These are phyloP conservation scores for Cordyceps fumosorosea DNA, from an alignment of 2,329 filamentous ascomycete genomes.

Conservation along the genomic window DNA sequence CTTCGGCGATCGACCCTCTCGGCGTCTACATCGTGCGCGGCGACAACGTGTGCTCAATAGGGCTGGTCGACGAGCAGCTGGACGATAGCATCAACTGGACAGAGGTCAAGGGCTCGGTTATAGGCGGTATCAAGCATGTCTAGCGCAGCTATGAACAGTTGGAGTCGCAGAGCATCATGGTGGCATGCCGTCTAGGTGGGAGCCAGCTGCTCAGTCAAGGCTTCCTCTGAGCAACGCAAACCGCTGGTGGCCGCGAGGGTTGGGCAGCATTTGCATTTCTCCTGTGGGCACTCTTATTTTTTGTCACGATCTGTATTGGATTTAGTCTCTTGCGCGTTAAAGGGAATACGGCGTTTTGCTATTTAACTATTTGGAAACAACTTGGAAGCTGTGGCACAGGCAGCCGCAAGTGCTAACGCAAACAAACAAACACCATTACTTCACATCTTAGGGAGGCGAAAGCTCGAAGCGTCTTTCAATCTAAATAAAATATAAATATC, in stretches of 20 bases:
- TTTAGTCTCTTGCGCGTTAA: neutral
- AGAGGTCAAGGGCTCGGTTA: conserved; percentile 76
- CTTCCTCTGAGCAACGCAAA: neutral
- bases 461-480: neutral
- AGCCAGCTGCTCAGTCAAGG: neutral
- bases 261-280: neutral
- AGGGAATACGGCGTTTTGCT: conserved; percentile 6
- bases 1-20: conserved; percentile 72
- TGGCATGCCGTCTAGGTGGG: neutral
- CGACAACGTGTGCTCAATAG: conserved; percentile 88
- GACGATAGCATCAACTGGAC: conserved; percentile 90
- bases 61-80: conserved; percentile 81
- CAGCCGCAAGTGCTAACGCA: neutral
- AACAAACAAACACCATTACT: neutral
- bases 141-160: conserved; percentile 22
- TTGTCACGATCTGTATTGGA: neutral
- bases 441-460: neutral
- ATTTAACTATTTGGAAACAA: neutral
- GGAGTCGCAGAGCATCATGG: neutral
- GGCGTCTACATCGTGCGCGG: conserved; percentile 89
- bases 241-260: neutral
- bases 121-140: conserved; percentile 77
- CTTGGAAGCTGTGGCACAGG: neutral
- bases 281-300: neutral
- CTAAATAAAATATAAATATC: neutral